phyloP scores from a whole-genome alignment of 805 yeast genomes.

The Blastobotrys terrestris region DNA sequence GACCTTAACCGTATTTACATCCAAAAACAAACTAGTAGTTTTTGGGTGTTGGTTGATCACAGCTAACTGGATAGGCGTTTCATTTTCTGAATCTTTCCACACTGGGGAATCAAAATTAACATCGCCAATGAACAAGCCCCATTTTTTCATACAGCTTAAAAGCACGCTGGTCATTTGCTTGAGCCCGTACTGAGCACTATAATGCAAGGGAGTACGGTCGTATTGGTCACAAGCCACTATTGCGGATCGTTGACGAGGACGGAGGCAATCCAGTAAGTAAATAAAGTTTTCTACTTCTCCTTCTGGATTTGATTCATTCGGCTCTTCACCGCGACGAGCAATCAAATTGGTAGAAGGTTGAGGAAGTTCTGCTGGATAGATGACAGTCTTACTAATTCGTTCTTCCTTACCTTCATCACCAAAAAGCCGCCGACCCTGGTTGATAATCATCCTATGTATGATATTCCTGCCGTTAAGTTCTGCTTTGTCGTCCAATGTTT shows the following conservation, averaged over 20 bases:
- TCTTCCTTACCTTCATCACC: conserved; percentile 1
- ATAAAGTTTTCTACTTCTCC: conserved; percentile 52
- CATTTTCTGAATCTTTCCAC: conserved; percentile 57
- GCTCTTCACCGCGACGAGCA: conserved; percentile 47
- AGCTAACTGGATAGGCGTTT: conserved; percentile 79
- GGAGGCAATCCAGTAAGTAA: conserved; percentile 53
- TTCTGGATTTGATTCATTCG: conserved; percentile 38
- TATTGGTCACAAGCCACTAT: conserved; percentile 68
- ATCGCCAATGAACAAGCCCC: conserved; percentile 37
- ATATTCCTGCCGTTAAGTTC: conserved; percentile 81
- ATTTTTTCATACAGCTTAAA: conserved; percentile 47
- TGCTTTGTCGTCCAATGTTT: conserved; percentile 51
- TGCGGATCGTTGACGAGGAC: conserved; percentile 45
- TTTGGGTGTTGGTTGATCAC: conserved; percentile 77
- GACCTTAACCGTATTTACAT: conserved; percentile 24
- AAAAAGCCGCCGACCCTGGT: conserved; percentile 50
- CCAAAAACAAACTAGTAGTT: conserved; percentile 57
- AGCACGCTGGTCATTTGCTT: conserved; percentile 54
- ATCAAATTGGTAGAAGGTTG: conserved; percentile 40
- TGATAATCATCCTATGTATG: conserved; percentile 76
- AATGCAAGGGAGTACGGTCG: conserved; percentile 80
- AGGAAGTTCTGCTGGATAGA: conserved; percentile 49
- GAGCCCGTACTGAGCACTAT: conserved; percentile 82
- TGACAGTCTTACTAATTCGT: conserved; percentile 12
- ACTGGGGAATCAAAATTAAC: conserved; percentile 17